Conservation (phyloP, 305 asterid species). For the Solanum hybrid region DNA sequence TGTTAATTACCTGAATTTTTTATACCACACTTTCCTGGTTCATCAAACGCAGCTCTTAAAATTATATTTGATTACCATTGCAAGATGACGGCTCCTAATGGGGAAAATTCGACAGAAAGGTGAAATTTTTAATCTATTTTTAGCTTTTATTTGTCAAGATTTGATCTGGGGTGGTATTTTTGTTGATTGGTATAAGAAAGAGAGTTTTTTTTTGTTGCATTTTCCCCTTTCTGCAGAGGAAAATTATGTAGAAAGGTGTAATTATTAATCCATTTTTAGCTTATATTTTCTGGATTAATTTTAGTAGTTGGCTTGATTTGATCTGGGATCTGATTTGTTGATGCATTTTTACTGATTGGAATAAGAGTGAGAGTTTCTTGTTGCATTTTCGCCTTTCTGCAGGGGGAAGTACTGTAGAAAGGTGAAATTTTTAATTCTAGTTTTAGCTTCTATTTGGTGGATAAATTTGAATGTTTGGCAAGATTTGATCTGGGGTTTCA, state of each 20-base stretch:
- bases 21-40: not conserved
- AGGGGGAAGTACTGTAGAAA: not conserved
- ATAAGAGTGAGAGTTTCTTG: not conserved
- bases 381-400: not conserved
- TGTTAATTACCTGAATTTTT: not conserved
- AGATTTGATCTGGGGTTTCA: not conserved
- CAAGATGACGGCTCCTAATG: not conserved
- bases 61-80: not conserved
- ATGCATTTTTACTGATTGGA: not conserved
- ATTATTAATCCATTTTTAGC: not conserved
- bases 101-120: not conserved
- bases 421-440: not conserved
- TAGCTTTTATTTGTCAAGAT: not conserved
- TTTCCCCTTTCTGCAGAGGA: not conserved
- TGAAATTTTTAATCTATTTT: not conserved
- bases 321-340: not conserved
- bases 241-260: not conserved
- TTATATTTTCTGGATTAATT: not conserved
- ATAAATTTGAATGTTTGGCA: not conserved
- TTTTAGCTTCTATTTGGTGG: not conserved
- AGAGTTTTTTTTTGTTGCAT: not conserved
- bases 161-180: not conserved
- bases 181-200: not conserved
- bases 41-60: not conserved
- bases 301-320: not conserved